Percentiles rank a stretch among this genome's conserved stretches.
These are phyloP conservation scores for Pseudocercospora fuligena DNA, from an alignment of 2,329 filamentous ascomycete genomes.

Conservation along the genomic window DNA sequence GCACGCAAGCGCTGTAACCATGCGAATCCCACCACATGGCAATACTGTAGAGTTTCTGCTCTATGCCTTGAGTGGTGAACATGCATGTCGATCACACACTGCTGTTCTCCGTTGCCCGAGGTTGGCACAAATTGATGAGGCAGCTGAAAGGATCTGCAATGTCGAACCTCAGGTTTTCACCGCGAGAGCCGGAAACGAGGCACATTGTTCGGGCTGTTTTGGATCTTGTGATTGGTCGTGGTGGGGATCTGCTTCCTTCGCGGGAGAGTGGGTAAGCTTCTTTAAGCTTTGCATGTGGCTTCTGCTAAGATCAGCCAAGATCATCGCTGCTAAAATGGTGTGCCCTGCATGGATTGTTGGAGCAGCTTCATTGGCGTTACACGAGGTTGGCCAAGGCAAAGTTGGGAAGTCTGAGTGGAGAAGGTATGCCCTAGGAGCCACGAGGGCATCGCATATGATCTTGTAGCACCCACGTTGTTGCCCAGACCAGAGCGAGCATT, in stretches of 20 bases:
- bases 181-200: neutral
- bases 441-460: slow-evolving; percentile 2
- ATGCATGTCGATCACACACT: neutral
- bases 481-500: slow-evolving; percentile 1
- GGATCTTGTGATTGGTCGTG: neutral
- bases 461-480: slow-evolving; percentile 6
- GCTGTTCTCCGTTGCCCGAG: neutral
- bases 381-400: neutral
- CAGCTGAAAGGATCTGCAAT: slow-evolving; percentile 2
- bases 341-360: neutral
- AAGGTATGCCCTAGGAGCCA: neutral
- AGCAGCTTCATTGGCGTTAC: neutral
- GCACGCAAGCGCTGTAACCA: slow-evolving; percentile 9
- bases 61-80: neutral
- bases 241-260: slow-evolving; percentile 6
- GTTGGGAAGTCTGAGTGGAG: neutral
- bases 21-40: slow-evolving; percentile 1
- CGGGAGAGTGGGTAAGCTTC: slow-evolving; percentile 6
- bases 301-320: slow-evolving; percentile 1
- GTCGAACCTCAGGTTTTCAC: neutral
- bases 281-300: slow-evolving; percentile 8
- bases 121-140: neutral
- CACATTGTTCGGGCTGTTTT: slow-evolving; percentile 1
- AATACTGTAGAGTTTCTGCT: slow-evolving; percentile 2
- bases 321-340: neutral